Base-by-base conservation (phyloP, 352 stramenopile species). In the Phytophthora crassamura region DNA sequence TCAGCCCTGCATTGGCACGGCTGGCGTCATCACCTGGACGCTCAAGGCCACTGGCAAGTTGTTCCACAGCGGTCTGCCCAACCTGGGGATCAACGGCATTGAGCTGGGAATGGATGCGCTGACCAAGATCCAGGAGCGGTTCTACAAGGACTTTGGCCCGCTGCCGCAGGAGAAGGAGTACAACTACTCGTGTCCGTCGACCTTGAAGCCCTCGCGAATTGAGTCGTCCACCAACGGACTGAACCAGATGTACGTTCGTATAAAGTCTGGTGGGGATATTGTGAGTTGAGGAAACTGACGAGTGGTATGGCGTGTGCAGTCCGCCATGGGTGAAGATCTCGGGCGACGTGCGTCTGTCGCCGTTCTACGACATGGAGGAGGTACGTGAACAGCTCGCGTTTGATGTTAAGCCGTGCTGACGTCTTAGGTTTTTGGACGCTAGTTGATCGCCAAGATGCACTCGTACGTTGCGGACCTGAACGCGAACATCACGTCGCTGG, bases 1-100 rank as follows among this genome's bases (percentile, higher is more conserved):
- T 28, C 90, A 98, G 61, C 91, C 91, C 5, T 97, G 91, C 72
- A 96, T 97, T 34, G 91, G 91, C 10, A 98, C 91, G 41, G 82
- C 88, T n/a, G 88, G 88, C 18, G 77, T 82, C 5, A 80, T 94
- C 47, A 90, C 90, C 36, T 98, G 91, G 91, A 86, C 72, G 40
- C 61, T 98, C 14, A 97, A 97, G 64, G 88, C 89, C 0, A 90
- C 78, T 14, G 91, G 91, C 60, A 96, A 97, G 73, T 72, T 97
- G 36, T 97, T 97, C 69, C 91, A 98, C 68, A 95, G 82, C 11
- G 90, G 90, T 7, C 60, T 97, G 35, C 89, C 90, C 7, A 91
- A 97, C 65, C 56, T 91, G 25, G 88, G 82, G 28, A 97, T 97
- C 64, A 97, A 97, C 57, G 80, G 82, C 5, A 74, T 97, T 48